Conservation (phyloP, 83 land plant genomes). For the Isoetes engelmannii region DNA sequence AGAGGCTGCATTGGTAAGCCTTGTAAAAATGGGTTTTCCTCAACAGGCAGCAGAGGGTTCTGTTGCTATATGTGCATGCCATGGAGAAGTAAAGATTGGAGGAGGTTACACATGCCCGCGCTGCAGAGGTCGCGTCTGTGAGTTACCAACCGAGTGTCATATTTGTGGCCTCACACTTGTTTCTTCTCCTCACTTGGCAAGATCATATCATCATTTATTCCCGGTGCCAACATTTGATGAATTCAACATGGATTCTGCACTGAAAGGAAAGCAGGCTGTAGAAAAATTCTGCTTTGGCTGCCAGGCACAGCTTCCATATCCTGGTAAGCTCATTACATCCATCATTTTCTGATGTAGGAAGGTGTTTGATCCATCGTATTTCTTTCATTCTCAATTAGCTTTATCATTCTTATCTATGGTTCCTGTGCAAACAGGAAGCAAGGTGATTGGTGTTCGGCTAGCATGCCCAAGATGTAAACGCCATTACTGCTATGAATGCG, state of each 20-base stretch:
- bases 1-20: conserved; percentile 77
- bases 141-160: conserved; percentile 82
- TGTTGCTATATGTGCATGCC: conserved; percentile 87
- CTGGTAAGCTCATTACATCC: conserved; percentile 35
- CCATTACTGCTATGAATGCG: conserved; percentile 90
- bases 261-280: conserved; percentile 24
- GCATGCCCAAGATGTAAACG: conserved; percentile 79
- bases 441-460: conserved; percentile 43
- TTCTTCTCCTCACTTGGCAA: conserved; percentile 96
- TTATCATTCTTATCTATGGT: conserved; percentile 2
- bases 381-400: background rate
- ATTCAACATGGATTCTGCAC: conserved; percentile 25
- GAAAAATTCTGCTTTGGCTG: conserved; percentile 81
- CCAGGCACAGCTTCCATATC: conserved; percentile 52
- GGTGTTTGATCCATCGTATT: background rate
- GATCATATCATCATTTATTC: conserved; percentile 96
- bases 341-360: background rate
- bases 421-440: conserved; percentile 42
- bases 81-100: conserved; percentile 84
- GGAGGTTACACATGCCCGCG: conserved; percentile 94
- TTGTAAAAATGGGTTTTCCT: conserved; percentile 96
- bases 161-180: conserved; percentile 84
- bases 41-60: conserved; percentile 86
- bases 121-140: conserved; percentile 92
- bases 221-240: conserved; percentile 86